Evolutionary conservation across 2,329 filamentous ascomycete species (phyloP).

Genomic region (Septoria petroselini): DNA sequence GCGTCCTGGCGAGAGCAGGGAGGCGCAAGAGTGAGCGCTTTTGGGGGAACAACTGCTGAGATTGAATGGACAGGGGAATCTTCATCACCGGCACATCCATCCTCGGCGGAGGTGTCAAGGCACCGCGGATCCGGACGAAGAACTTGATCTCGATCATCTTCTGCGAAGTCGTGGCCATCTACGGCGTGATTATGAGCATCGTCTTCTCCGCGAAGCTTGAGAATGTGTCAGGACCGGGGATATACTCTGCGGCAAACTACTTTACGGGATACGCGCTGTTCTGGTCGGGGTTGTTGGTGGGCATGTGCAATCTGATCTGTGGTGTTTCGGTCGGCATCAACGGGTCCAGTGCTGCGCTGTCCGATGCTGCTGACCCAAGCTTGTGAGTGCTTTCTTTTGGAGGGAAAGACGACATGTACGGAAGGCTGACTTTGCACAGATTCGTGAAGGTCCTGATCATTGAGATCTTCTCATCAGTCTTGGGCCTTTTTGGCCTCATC

Average conservation of each 20-base stretch:
- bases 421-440: slow-evolving; percentile 47
- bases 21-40: background rate
- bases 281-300: slow-evolving; percentile 92
- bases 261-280: slow-evolving; percentile 95
- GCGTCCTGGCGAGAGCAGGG: slow-evolving; percentile 2
- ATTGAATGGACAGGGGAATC: slow-evolving; percentile 70
- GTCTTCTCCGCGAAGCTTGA: slow-evolving; percentile 90
- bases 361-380: slow-evolving; percentile 87
- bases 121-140: slow-evolving; percentile 96
- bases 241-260: slow-evolving; percentile 75
- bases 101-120: slow-evolving; percentile 91
- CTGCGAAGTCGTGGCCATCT: slow-evolving; percentile 99
- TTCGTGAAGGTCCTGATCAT: slow-evolving; percentile 99
- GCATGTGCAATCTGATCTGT: slow-evolving; percentile 92
- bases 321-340: slow-evolving; percentile 98
- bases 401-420: background rate
- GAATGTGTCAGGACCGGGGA: slow-evolving; percentile 58
- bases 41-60: slow-evolving; percentile 20
- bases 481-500: slow-evolving; percentile 94
- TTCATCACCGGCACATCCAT: slow-evolving; percentile 98
- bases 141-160: slow-evolving; percentile 99
- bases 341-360: slow-evolving; percentile 90
- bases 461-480: slow-evolving; percentile 97
- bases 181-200: slow-evolving; percentile 99
- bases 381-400: slow-evolving; percentile 59